A percentile compares a stretch with the other conserved stretches of the same genome.
These are phyloP conservation scores for Sphagnum magellanicum DNA, from an alignment of 228 moss, liverwort and hornwort genomes.

Conservation along the genomic window DNA sequence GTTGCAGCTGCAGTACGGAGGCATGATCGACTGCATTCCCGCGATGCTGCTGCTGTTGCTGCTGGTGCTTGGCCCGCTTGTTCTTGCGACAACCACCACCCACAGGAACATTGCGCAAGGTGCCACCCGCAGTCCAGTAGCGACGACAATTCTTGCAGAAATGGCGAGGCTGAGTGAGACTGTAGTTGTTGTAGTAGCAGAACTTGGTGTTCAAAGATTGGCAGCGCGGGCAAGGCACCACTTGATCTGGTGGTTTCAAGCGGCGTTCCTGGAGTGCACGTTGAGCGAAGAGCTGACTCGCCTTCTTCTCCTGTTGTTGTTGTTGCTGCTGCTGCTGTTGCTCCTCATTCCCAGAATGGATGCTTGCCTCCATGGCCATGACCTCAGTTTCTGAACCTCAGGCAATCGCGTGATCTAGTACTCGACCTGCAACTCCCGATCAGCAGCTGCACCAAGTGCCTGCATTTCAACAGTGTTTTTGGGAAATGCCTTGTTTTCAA, in stretches of 20 bases:
- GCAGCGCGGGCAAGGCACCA: conserved; percentile 52
- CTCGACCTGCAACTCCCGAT: too few relatives aligned
- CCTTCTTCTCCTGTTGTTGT: conserved; percentile 56
- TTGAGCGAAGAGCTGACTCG: conserved; percentile 58
- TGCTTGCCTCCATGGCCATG: too few relatives aligned
- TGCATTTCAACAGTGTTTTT: too few relatives aligned
- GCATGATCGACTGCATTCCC: conserved; percentile 22
- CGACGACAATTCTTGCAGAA: conserved; percentile 59
- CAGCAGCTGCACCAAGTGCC: too few relatives aligned
- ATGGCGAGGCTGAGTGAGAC: conserved; percentile 52
- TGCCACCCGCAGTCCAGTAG: conserved; percentile 59
- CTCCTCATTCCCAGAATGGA: too few relatives aligned
- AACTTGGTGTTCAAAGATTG: conserved; percentile 59
- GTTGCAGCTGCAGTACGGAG: conserved; percentile 7
- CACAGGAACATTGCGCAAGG: conserved; percentile 50
- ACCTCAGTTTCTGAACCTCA: too few relatives aligned
- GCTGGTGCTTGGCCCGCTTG: conserved; percentile 36
- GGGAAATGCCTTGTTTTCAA: too few relatives aligned
- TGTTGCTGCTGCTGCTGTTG: not conserved
- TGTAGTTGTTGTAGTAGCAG: conserved; percentile 64
- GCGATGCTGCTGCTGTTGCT: too few relatives aligned
- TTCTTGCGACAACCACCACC: conserved; percentile 58
- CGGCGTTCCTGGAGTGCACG: conserved; percentile 58
- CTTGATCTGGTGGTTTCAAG: conserved; percentile 55
- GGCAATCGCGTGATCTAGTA: too few relatives aligned